These are phyloP conservation scores for Myriangium duriaei DNA, from an alignment of 2,329 filamentous ascomycete genomes.

Conservation along the genomic window DNA sequence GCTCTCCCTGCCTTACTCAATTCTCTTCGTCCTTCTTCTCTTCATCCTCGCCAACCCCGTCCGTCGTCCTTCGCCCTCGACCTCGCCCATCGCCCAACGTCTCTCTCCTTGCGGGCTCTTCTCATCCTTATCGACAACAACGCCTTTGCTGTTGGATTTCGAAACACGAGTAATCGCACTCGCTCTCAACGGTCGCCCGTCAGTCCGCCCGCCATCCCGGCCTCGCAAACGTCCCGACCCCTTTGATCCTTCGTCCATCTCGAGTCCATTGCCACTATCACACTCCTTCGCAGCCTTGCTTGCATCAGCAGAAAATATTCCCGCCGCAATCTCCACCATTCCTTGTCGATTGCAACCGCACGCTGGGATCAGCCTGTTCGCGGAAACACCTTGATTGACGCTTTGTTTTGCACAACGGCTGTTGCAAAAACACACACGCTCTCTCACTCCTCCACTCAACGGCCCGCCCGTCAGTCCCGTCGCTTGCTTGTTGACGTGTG, in stretches of 20 bases:
- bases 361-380: background rate
- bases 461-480: background rate
- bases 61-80: slow-evolving; percentile 6
- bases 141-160: slow-evolving; percentile 8
- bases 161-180: slow-evolving; percentile 8
- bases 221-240: slow-evolving; percentile 6
- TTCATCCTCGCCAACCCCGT: slow-evolving; percentile 5
- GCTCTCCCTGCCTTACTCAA: slow-evolving; percentile 1
- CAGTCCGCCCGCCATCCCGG: slow-evolving; percentile 3
- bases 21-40: slow-evolving; percentile 1
- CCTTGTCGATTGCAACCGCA: background rate
- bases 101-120: slow-evolving; percentile 2
- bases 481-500: background rate
- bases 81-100: slow-evolving; percentile 4
- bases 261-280: background rate
- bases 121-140: slow-evolving; percentile 8
- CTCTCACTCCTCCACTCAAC: background rate
- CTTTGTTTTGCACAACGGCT: background rate
- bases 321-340: background rate
- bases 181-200: slow-evolving; percentile 3
- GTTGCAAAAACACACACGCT: background rate
- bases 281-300: background rate
- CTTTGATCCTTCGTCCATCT: slow-evolving; percentile 1
- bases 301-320: too few species aligned
- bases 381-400: background rate